phyloP scores from a whole-genome alignment of 768 basidiomycete genomes.

The Lenzites betulinus region DNA sequence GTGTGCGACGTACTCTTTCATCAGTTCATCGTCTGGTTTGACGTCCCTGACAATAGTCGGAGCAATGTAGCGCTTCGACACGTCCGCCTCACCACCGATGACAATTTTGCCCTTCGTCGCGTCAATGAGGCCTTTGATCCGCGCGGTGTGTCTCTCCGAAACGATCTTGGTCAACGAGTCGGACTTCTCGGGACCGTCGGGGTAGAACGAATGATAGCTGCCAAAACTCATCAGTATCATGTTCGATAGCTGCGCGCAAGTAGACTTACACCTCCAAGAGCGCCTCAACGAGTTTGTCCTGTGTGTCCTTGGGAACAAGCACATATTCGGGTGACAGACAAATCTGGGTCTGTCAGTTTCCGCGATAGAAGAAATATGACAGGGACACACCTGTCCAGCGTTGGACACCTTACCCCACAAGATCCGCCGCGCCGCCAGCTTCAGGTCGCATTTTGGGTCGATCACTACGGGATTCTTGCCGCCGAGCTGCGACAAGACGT shows the following conservation, averaged over 20 bases:
- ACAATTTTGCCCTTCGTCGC: conserved; percentile 67
- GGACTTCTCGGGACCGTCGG: conserved; percentile 38
- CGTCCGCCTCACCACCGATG: conserved; percentile 63
- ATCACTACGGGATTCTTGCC: conserved; percentile 60
- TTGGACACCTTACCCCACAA: conserved; percentile 82
- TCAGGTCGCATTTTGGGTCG: conserved; percentile 65
- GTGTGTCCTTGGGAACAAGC: conserved; percentile 42
- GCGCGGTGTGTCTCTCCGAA: conserved; percentile 50
- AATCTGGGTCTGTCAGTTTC: conserved; percentile 42
- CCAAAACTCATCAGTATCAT: background rate
- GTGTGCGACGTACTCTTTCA: conserved; percentile 62
- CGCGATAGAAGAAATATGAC: too few relatives aligned
- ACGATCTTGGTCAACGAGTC: conserved; percentile 55
- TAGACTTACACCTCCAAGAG: conserved; percentile 43
- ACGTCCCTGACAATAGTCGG: conserved; percentile 74
- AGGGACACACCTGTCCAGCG: conserved; percentile 50
- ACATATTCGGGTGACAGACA: conserved; percentile 66
- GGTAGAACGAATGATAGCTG: conserved; percentile 61
- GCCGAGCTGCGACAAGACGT: conserved; percentile 49
- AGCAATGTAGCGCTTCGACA: conserved; percentile 58
- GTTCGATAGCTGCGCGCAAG: background rate
- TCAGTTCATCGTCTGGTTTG: conserved; percentile 62
- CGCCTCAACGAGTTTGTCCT: conserved; percentile 42
- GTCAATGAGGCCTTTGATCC: conserved; percentile 62
- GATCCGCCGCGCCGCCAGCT: conserved; percentile 63